phyloP scores from a whole-genome alignment of 108 stramenopile species.

The Skeletonema marinoi region DNA sequence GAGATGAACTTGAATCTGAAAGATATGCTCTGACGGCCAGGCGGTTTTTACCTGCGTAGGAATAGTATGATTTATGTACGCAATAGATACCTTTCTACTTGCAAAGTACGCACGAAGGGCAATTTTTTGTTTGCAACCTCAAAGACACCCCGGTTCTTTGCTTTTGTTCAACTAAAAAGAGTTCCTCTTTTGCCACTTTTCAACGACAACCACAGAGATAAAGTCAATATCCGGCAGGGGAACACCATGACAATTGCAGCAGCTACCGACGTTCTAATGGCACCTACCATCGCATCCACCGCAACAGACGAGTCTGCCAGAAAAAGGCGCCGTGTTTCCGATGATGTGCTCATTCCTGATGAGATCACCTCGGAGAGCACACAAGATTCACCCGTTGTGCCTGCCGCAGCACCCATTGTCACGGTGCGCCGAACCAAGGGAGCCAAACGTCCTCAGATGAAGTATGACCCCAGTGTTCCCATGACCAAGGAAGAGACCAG shows the following conservation, averaged over 20 bases:
- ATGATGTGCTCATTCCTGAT: neutral
- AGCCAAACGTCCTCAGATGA: slow-evolving; percentile 61
- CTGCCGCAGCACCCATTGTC: slow-evolving; percentile 19
- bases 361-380: neutral
- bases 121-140: neutral
- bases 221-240: neutral
- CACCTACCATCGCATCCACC: slow-evolving; percentile 3
- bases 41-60: neutral
- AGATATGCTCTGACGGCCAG: too few species aligned
- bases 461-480: slow-evolving; percentile 86
- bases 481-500: slow-evolving; percentile 82
- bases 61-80: too few species aligned
- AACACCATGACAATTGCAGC: neutral
- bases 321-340: neutral
- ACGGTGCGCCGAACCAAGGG: slow-evolving; percentile 22
- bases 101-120: neutral
- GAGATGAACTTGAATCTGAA: too few species aligned
- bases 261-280: slow-evolving; percentile 3
- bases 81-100: too few species aligned
- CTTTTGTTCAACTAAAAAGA: neutral
- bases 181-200: neutral
- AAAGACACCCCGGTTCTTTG: neutral
- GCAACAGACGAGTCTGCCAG: neutral
- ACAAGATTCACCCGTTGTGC: neutral
- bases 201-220: neutral